phyloP scores from a whole-genome alignment of 2,329 filamentous ascomycete genomes.

The Fusarium setosum region DNA sequence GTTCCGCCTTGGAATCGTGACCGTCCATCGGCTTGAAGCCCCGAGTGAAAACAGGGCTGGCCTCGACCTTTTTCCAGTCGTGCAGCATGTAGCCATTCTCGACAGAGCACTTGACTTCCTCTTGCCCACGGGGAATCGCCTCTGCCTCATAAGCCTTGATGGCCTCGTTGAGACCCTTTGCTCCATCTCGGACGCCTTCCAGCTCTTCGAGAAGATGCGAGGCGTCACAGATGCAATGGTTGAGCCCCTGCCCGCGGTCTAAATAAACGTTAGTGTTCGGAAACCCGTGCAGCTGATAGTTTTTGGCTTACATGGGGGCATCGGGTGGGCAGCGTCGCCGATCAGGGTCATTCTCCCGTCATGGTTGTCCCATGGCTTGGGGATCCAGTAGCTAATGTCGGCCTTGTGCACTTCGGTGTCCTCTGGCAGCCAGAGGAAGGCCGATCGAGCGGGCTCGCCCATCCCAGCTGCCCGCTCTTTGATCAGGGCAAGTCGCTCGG shows the following conservation, averaged over 20 bases:
- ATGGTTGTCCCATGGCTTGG: conserved; percentile 34
- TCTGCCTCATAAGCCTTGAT: conserved; percentile 31
- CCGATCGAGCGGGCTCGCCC: conserved; percentile 33
- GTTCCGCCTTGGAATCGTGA: conserved; percentile 19
- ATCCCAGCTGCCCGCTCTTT: conserved; percentile 32
- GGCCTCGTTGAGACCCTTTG: neutral
- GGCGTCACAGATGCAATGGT: conserved; percentile 36
- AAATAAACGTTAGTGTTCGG: neutral
- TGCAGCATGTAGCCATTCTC: conserved; percentile 39
- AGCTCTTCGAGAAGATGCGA: conserved; percentile 27
- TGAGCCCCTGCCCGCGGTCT: conserved; percentile 39
- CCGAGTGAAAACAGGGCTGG: conserved; percentile 34
- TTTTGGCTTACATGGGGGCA: conserved; percentile 34
- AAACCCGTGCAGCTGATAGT: neutral
- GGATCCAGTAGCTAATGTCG: conserved; percentile 39
- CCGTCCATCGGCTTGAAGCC: conserved; percentile 40
- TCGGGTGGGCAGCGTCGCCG: conserved; percentile 37
- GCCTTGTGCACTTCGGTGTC: conserved; percentile 38
- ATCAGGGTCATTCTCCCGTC: conserved; percentile 32
- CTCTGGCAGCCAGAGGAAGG: conserved; percentile 36
- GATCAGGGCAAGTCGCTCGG: conserved; percentile 33
- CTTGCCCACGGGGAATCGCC: conserved; percentile 34
- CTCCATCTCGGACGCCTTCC: neutral
- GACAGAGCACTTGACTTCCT: conserved; percentile 38
- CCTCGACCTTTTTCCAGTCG: conserved; percentile 36